phyloP scores from a whole-genome alignment of 2,329 filamentous ascomycete species.

The Dothideomycetidae sp. region DNA sequence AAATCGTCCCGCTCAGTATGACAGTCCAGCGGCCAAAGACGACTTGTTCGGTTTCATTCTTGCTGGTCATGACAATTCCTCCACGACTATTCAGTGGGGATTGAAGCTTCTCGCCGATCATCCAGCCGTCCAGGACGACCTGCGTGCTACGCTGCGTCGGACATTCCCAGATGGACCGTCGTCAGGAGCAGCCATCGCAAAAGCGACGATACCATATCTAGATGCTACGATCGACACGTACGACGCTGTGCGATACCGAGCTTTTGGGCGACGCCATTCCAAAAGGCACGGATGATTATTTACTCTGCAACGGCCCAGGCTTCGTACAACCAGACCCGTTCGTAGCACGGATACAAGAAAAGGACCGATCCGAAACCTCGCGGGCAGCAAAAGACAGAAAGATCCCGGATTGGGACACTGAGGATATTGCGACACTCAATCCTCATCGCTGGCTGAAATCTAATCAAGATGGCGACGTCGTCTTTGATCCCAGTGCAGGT shows the following conservation, averaged over 20 bases:
- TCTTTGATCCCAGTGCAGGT: slow-evolving; percentile 24
- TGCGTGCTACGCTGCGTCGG: slow-evolving; percentile 21
- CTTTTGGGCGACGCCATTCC: slow-evolving; percentile 29
- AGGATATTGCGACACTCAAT: slow-evolving; percentile 22
- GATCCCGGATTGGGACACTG: slow-evolving; percentile 16
- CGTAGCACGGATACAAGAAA: slow-evolving; percentile 20
- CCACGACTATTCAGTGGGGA: slow-evolving; percentile 28
- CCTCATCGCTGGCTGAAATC: slow-evolving; percentile 29
- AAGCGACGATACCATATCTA: slow-evolving; percentile 25
- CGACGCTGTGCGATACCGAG: slow-evolving; percentile 24
- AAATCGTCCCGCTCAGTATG: slow-evolving; percentile 14
- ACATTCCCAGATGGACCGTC: slow-evolving; percentile 14
- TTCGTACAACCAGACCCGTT: slow-evolving; percentile 13
- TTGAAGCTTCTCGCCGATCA: slow-evolving; percentile 27
- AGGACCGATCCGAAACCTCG: slow-evolving; percentile 14
- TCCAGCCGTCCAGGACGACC: slow-evolving; percentile 23
- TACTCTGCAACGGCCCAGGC: slow-evolving; percentile 16
- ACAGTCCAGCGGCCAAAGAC: slow-evolving; percentile 15
- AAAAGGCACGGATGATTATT: slow-evolving; percentile 24
- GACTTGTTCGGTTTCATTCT: slow-evolving; percentile 24
- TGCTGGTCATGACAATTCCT: slow-evolving; percentile 34
- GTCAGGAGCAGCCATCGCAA: slow-evolving; percentile 10
- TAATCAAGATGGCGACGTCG: slow-evolving; percentile 15
- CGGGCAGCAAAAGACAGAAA: background rate
- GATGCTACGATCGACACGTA: slow-evolving; percentile 26